Conservation (phyloP, 2,329 filamentous ascomycete species). For the Aureobasidium pullulans region DNA sequence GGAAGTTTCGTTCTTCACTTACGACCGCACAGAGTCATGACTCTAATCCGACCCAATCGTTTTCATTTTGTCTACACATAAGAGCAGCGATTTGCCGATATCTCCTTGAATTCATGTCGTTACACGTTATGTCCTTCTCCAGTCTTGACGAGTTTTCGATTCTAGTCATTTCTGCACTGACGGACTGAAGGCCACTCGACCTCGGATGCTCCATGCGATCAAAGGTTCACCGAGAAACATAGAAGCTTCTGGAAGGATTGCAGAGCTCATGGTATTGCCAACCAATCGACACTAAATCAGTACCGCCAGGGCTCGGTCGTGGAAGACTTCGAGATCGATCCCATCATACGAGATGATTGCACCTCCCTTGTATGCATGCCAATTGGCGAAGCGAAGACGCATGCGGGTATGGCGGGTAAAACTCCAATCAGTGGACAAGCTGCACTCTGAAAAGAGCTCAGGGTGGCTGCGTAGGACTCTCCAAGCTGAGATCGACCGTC, state of each 20-base stretch:
- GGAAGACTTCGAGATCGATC: too few species aligned
- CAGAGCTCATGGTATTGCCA: too few species aligned
- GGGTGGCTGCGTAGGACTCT: constrained; percentile 1
- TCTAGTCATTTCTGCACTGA: too few species aligned
- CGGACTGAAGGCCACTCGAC: too few species aligned
- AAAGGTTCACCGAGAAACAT: too few species aligned
- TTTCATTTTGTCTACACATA: neutral
- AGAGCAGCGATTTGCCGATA: neutral
- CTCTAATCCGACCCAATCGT: neutral
- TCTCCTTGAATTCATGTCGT: neutral
- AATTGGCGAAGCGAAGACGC: too few species aligned
- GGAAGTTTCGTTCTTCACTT: neutral
- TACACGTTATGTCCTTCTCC: neutral
- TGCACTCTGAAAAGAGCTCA: neutral
- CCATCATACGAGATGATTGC: too few species aligned
- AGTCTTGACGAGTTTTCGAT: neutral
- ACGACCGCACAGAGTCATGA: neutral
- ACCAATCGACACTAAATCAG: too few species aligned
- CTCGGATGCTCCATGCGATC: too few species aligned
- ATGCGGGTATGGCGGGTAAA: neutral
- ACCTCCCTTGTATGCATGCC: too few species aligned
- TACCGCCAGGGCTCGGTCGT: too few species aligned
- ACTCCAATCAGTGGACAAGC: neutral
- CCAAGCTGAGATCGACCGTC: constrained; percentile 31
- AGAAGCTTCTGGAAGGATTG: too few species aligned